phyloP scores from a whole-genome alignment of 2,329 filamentous ascomycete species.

The Mollisia scopiformis region DNA sequence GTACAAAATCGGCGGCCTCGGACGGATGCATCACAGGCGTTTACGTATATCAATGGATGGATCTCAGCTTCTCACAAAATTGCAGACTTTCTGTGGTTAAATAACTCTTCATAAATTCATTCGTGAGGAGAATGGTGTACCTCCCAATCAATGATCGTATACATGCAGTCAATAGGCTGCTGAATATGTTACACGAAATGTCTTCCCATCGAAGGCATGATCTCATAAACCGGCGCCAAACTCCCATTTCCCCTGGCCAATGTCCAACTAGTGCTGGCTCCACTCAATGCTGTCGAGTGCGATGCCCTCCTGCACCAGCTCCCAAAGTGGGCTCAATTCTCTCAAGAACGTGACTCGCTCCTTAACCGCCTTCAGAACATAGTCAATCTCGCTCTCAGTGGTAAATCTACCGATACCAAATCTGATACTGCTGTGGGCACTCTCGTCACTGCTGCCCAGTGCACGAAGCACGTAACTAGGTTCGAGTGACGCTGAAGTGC shows the following conservation, averaged over 20 bases:
- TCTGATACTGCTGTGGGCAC: constrained; percentile 94
- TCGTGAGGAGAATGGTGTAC: constrained; percentile 11
- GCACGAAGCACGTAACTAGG: constrained; percentile 95
- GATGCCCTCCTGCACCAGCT: constrained; percentile 94
- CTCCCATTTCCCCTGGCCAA: background rate
- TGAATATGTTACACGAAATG: constrained; percentile 16
- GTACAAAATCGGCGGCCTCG: constrained; percentile 2
- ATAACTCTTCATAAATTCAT: background rate
- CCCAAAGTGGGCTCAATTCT: constrained; percentile 95
- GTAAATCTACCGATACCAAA: constrained; percentile 98
- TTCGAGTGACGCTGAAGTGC: constrained; percentile 94
- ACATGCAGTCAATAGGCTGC: constrained; percentile 13
- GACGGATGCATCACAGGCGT: constrained; percentile 22
- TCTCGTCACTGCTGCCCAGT: constrained; percentile 95
- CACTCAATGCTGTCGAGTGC: constrained; percentile 97
- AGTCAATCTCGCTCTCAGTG: constrained; percentile 93
- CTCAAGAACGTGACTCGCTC: constrained; percentile 91
- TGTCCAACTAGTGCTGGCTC: constrained; percentile 79
- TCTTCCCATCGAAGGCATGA: constrained; percentile 2
- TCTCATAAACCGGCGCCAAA: constrained; percentile 9
- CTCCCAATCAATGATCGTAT: constrained; percentile 17
- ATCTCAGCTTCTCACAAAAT: constrained; percentile 23
- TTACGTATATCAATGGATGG: constrained; percentile 21
- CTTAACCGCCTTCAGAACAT: constrained; percentile 90
- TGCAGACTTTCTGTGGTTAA: background rate